Evolutionary conservation across 108 stramenopile genomes (phyloP).

Genomic region (Nannochloropsis gaditana): DNA sequence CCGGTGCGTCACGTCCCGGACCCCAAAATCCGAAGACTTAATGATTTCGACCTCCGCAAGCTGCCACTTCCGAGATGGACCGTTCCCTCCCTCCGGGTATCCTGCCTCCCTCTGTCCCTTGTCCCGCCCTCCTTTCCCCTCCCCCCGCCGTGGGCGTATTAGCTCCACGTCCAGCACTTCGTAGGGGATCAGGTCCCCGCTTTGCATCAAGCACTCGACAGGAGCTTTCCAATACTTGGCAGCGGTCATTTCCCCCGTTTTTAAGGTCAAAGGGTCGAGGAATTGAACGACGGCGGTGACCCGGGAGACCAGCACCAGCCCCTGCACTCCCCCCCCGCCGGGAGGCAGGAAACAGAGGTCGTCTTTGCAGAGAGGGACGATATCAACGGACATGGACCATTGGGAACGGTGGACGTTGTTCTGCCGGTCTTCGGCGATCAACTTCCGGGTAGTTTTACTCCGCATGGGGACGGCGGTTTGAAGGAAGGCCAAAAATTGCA

Average conservation of each 20-base stretch:
- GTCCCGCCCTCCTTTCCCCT: constrained; percentile 18
- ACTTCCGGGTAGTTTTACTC: constrained; percentile 77
- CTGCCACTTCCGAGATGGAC: background rate
- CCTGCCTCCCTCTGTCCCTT: constrained; percentile 21
- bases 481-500: constrained; percentile 83
- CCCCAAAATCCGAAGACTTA: background rate
- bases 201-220: constrained; percentile 53
- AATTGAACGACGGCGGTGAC: constrained; percentile 84
- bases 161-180: background rate
- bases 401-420: constrained; percentile 83
- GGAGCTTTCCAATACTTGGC: constrained; percentile 62
- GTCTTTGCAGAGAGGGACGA: constrained; percentile 91
- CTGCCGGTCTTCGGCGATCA: constrained; percentile 88
- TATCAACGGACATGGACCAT: constrained; percentile 83
- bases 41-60: background rate
- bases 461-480: constrained; percentile 82
- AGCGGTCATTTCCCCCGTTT: constrained; percentile 66
- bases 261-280: constrained; percentile 81
- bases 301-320: constrained; percentile 77
- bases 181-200: background rate
- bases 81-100: background rate
- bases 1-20: background rate
- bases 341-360: constrained; percentile 83
- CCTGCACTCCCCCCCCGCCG: constrained; percentile 73
- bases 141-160: background rate